phyloP scores from a whole-genome alignment of 306 rosid species.

The Trifolium fragiferum region DNA sequence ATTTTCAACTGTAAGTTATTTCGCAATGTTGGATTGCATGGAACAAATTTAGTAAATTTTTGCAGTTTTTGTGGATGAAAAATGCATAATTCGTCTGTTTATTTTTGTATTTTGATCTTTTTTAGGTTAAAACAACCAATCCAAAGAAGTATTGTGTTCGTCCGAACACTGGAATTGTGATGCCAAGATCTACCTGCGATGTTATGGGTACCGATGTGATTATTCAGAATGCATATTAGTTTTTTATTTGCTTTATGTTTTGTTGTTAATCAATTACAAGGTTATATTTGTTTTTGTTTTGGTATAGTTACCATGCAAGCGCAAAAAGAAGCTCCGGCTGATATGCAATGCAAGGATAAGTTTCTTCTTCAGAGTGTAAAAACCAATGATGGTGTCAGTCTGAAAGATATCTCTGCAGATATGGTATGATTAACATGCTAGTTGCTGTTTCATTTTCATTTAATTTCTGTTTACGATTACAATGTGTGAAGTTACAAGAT shows the following conservation, averaged over 20 bases:
- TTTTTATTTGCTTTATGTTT: neutral
- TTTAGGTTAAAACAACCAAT: constrained; percentile 93
- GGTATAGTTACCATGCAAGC: constrained; percentile 91
- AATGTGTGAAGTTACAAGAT: constrained; percentile 41
- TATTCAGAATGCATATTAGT: neutral
- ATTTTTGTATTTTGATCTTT: constrained; percentile 35
- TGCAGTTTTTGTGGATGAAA: neutral
- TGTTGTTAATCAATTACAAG: neutral
- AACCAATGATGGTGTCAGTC: constrained; percentile 53
- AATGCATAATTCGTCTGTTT: constrained; percentile 26
- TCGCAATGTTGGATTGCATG: constrained; percentile 29
- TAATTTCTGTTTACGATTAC: constrained; percentile 24
- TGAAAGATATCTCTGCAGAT: constrained; percentile 79
- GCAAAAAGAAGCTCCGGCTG: constrained; percentile 84
- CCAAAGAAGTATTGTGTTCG: constrained; percentile 99
- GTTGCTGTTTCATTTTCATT: constrained; percentile 26
- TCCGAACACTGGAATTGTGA: constrained; percentile 90
- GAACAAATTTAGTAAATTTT: neutral
- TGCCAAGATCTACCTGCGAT: constrained; percentile 87
- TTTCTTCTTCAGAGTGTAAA: constrained; percentile 96
- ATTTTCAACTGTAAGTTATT: neutral
- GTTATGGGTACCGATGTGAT: constrained; percentile 66
- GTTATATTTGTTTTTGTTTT: constrained; percentile 7
- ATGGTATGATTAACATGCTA: constrained; percentile 61
- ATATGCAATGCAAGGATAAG: constrained; percentile 97